A percentile compares a stretch with the other conserved stretches of the same genome.
phyloP scores from a whole-genome alignment of 2,329 filamentous ascomycete genomes.

The Didymella keratinophila region DNA sequence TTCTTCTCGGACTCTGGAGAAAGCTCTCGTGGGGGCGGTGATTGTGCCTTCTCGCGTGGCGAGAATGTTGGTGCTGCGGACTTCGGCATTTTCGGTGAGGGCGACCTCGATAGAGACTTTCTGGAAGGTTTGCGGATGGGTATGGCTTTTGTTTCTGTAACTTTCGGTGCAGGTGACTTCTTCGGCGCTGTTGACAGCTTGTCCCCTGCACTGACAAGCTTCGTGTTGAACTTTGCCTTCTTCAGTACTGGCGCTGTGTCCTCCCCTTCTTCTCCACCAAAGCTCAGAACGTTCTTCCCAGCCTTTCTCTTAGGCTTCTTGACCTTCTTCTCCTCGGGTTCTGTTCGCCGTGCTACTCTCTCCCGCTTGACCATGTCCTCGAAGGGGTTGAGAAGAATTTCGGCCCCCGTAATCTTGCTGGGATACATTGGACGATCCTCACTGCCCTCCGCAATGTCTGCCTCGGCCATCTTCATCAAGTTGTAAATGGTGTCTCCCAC shows the following conservation, averaged over 20 bases:
- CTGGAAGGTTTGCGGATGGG: slow-evolving; percentile 44
- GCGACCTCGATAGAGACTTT: slow-evolving; percentile 37
- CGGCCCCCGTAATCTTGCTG: slow-evolving; percentile 75
- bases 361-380: slow-evolving; percentile 78
- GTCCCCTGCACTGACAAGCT: slow-evolving; percentile 65
- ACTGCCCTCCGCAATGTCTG: slow-evolving; percentile 77
- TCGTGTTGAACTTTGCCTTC: slow-evolving; percentile 80
- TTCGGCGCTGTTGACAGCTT: slow-evolving; percentile 53
- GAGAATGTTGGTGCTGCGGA: slow-evolving; percentile 26
- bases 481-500: slow-evolving; percentile 97
- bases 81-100: slow-evolving; percentile 31
- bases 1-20: slow-evolving; percentile 51
- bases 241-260: slow-evolving; percentile 69
- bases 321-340: slow-evolving; percentile 53
- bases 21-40: slow-evolving; percentile 48
- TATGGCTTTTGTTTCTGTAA: slow-evolving; percentile 36
- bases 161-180: slow-evolving; percentile 30
- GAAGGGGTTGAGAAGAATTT: slow-evolving; percentile 83
- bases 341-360: slow-evolving; percentile 61
- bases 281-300: slow-evolving; percentile 79
- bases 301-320: slow-evolving; percentile 72
- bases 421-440: slow-evolving; percentile 87
- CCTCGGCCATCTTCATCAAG: slow-evolving; percentile 89
- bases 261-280: slow-evolving; percentile 71
- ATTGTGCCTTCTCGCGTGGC: slow-evolving; percentile 26